phyloP scores from a whole-genome alignment of 345 rosid species.

The Citrus glauca region DNA sequence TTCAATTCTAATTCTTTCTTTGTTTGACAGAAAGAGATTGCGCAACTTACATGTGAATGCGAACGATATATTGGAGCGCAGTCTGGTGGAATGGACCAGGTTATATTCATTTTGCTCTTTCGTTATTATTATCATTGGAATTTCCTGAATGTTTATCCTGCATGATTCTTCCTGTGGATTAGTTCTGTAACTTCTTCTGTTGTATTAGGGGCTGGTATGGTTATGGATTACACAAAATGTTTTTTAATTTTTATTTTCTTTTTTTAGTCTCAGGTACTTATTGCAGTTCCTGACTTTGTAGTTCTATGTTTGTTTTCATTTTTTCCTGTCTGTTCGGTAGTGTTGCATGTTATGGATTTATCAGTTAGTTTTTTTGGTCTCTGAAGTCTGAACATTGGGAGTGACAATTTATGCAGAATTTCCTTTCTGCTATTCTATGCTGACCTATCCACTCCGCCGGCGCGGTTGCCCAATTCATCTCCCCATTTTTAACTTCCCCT shows the following conservation, averaged over 20 bases:
- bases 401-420: background rate
- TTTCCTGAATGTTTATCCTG: background rate
- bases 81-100: slow-evolving; percentile 99
- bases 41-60: slow-evolving; percentile 92
- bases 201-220: background rate
- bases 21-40: slow-evolving; percentile 80
- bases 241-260: background rate
- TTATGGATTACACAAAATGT: background rate
- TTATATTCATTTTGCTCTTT: slow-evolving; percentile 14
- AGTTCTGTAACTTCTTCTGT: background rate
- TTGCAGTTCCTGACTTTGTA: background rate
- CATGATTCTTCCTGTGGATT: background rate
- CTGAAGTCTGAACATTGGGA: background rate
- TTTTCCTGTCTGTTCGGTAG: background rate
- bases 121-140: background rate
- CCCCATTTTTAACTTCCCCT: background rate
- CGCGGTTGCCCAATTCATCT: background rate
- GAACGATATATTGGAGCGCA: slow-evolving; percentile 96
- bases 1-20: background rate
- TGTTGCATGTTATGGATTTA: background rate
- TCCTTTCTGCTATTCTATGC: background rate
- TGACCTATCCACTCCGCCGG: background rate
- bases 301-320: background rate
- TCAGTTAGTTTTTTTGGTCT: background rate
- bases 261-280: background rate